These are phyloP conservation scores for Taiwanofungus camphoratus DNA, from an alignment of 1,284 basidiomycete genomes.

Conservation along the genomic window DNA sequence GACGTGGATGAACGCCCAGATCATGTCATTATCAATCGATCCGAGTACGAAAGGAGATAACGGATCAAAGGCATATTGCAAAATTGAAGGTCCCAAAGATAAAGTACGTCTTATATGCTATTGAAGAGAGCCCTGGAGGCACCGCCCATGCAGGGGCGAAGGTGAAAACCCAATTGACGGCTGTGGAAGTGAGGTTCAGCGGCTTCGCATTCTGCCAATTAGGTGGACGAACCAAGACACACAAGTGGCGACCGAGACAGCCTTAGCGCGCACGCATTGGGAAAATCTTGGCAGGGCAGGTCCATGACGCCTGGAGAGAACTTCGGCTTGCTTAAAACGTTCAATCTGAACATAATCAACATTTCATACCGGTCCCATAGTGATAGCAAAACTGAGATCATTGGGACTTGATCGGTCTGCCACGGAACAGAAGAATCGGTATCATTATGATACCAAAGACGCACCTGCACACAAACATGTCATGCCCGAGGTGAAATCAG, in stretches of 20 bases:
- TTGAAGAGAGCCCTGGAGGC: constrained; percentile 34
- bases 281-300: constrained; percentile 41
- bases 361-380: constrained; percentile 63
- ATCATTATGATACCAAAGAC: not conserved
- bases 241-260: constrained; percentile 56
- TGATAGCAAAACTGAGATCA: constrained; percentile 51
- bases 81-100: constrained; percentile 77
- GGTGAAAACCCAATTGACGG: constrained; percentile 68
- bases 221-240: too few relatives aligned
- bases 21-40: not conserved
- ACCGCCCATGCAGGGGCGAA: constrained; percentile 61
- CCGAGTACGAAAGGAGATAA: not conserved
- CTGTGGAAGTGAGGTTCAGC: too few relatives aligned
- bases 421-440: not conserved
- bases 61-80: constrained; percentile 21
- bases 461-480: constrained; percentile 60
- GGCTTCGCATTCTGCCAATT: too few relatives aligned
- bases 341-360: not conserved
- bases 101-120: constrained; percentile 51
- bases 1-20: constrained; percentile 53
- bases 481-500: too few relatives aligned
- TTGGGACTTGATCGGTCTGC: not conserved
- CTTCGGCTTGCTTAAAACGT: too few relatives aligned
- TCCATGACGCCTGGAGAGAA: constrained; percentile 28
- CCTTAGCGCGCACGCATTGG: constrained; percentile 72